phyloP scores from a whole-genome alignment of 257 asterid species.

The Striga asiatica region DNA sequence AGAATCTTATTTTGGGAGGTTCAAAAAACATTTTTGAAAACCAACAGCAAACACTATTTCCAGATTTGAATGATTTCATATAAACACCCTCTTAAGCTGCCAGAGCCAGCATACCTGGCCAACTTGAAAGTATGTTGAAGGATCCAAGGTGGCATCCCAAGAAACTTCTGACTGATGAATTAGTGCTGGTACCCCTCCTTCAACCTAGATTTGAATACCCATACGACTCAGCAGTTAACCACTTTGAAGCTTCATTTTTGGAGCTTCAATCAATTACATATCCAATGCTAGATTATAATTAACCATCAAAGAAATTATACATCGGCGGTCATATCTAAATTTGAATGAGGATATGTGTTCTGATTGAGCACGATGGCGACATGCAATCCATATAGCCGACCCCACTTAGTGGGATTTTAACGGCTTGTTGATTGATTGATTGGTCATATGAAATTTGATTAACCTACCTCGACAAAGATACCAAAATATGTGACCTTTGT shows the following conservation, averaged over 20 bases:
- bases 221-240: slow-evolving; percentile 1
- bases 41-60: neutral
- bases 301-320: slow-evolving; percentile 1
- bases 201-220: slow-evolving; percentile 50
- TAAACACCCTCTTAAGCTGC: neutral
- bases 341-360: too few relatives aligned
- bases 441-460: neutral
- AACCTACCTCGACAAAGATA: slow-evolving; percentile 97
- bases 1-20: neutral
- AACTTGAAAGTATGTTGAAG: slow-evolving; percentile 65
- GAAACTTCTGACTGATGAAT: slow-evolving; percentile 95
- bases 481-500: slow-evolving; percentile 87
- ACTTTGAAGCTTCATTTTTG: neutral
- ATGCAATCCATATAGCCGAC: too few relatives aligned
- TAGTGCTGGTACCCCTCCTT: slow-evolving; percentile 88
- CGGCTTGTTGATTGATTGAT: too few relatives aligned
- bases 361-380: too few relatives aligned
- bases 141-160: slow-evolving; percentile 92
- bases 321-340: neutral
- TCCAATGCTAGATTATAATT: slow-evolving; percentile 1
- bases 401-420: too few relatives aligned
- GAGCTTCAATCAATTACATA: neutral
- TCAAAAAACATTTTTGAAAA: neutral
- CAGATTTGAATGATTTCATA: neutral
- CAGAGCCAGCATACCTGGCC: slow-evolving; percentile 56